Base-by-base conservation (phyloP, 768 basidiomycete genomes). In the Leucosporidium yakuticum region DNA sequence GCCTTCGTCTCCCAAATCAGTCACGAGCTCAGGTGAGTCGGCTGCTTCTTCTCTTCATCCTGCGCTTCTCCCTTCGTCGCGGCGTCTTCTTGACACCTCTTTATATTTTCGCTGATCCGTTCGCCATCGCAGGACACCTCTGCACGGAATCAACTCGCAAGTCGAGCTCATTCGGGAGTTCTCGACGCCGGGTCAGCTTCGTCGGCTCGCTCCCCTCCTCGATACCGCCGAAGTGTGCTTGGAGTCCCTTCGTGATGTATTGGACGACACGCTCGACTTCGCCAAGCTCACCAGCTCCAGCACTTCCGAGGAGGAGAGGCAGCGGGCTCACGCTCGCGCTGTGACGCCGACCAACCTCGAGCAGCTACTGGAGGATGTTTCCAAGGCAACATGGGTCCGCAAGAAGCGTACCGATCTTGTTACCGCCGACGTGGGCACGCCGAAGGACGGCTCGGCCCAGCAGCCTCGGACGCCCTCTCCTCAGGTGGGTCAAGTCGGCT, bases 161-260 rank as follows among this genome's bases (percentile, higher is more conserved):
- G 48, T 70, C 29, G 62, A 63, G 39, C 63, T 70, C 29, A 70
- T 70, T 8, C 70, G 70, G 21, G 70, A 71, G 70, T 71, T 71
- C 51, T 53, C 60, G 0, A 60, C 66, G 1, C 63, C 70, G 8
- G 5, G 0, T 1, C 66, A 71, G 39, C 57, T 71, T 0, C 48
- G 47, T 14, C 55, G 57, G 23, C 44, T 68, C 20, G 44, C 63
- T 0, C 70, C 70, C 2, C 39, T 71, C 6, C 63, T 71, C 50
- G 70, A 71, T 50, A 57, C 60, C 5, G 70, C 70, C 49, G 70
- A 71, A 1, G 39, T 63, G 14, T 65, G 70, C 57, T 32, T 68
- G 44, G 70, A 71, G 31, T 60, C 60, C 11, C 56, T 71, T 0
- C 64, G 60, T 2, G 63, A 64, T 21, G 70, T 71, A 3, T 61